Percentiles rank a stretch among this genome's conserved stretches.
phyloP scores from a whole-genome alignment of 169 alveolate genomes.

The Fabrea salina region DNA sequence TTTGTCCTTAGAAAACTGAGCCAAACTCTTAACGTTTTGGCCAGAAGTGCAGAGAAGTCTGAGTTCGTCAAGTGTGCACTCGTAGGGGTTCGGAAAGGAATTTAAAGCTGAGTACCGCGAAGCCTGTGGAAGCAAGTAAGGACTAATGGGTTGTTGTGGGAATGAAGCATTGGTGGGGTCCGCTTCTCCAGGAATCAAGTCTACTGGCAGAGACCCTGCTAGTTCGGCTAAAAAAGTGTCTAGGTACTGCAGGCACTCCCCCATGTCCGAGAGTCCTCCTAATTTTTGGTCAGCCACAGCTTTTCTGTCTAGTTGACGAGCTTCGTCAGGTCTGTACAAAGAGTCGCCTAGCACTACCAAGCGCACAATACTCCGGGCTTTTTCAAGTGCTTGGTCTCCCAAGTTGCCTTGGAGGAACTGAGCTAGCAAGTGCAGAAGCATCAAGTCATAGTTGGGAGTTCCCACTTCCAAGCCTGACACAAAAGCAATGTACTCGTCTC shows the following conservation, averaged over 20 bases:
- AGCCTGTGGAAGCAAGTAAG: constrained; percentile 39
- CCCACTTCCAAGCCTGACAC: constrained; percentile 31
- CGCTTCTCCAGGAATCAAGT: constrained; percentile 59
- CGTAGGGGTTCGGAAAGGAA: constrained; percentile 54
- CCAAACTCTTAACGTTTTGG: constrained; percentile 37
- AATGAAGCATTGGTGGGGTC: constrained; percentile 47
- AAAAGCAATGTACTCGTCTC: constrained; percentile 26
- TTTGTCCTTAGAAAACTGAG: neutral
- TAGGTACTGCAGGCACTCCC: constrained; percentile 36
- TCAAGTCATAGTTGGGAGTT: neutral
- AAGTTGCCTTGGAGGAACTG: neutral
- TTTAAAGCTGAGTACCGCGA: neutral
- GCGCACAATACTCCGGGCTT: neutral
- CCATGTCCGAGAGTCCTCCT: constrained; percentile 9
- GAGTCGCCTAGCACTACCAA: constrained; percentile 19
- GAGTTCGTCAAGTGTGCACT: constrained; percentile 43
- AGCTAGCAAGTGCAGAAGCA: neutral
- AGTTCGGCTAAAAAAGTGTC: constrained; percentile 43
- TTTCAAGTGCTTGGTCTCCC: neutral
- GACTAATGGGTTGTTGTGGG: constrained; percentile 58
- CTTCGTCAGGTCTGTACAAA: neutral
- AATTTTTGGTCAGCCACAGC: constrained; percentile 9
- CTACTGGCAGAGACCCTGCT: constrained; percentile 37
- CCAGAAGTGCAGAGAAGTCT: constrained; percentile 53
- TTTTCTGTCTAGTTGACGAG: constrained; percentile 18